Evolutionary conservation across 768 basidiomycete species (phyloP).

Genomic region (Amanita rimosa): DNA sequence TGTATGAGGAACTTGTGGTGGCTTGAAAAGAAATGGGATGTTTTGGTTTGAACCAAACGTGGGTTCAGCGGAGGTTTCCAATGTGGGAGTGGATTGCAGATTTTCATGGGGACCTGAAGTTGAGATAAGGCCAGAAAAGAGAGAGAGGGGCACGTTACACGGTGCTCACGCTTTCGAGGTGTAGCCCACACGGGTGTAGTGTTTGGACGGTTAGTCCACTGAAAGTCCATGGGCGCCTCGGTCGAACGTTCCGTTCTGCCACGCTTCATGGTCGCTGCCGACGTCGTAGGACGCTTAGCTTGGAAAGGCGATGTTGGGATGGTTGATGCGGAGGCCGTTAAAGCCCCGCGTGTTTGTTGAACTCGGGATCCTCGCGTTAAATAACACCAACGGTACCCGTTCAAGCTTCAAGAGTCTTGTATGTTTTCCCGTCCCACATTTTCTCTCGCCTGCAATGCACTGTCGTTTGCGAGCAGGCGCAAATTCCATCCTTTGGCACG

Average conservation of each 20-base stretch:
- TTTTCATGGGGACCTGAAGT: slow-evolving; percentile 28
- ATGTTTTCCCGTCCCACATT: slow-evolving; percentile 5
- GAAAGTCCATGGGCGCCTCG: slow-evolving; percentile 86
- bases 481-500: slow-evolving; percentile 44
- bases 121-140: not conserved
- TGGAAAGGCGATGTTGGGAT: not conserved
- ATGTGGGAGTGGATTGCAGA: slow-evolving; percentile 29
- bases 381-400: too few species aligned
- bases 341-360: slow-evolving; percentile 5
- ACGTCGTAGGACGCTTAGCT: not conserved
- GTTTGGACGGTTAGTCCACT: slow-evolving; percentile 61
- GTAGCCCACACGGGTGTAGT: slow-evolving; percentile 53
- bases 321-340: slow-evolving; percentile 1
- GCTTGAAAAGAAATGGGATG: slow-evolving; percentile 63
- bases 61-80: slow-evolving; percentile 26
- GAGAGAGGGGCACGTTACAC: slow-evolving; percentile 2
- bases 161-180: slow-evolving; percentile 55
- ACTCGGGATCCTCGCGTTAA: slow-evolving; percentile 8
- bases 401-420: too few species aligned
- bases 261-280: slow-evolving; percentile 10
- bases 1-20: slow-evolving; percentile 29
- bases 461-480: slow-evolving; percentile 17
- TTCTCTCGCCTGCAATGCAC: not conserved
- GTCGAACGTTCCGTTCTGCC: slow-evolving; percentile 37
- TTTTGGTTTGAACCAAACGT: slow-evolving; percentile 55